A percentile compares a stretch with the other conserved stretches of the same genome.
Conservation (phyloP, 2,329 filamentous ascomycete genomes). For the Trichoderma sp. region DNA sequence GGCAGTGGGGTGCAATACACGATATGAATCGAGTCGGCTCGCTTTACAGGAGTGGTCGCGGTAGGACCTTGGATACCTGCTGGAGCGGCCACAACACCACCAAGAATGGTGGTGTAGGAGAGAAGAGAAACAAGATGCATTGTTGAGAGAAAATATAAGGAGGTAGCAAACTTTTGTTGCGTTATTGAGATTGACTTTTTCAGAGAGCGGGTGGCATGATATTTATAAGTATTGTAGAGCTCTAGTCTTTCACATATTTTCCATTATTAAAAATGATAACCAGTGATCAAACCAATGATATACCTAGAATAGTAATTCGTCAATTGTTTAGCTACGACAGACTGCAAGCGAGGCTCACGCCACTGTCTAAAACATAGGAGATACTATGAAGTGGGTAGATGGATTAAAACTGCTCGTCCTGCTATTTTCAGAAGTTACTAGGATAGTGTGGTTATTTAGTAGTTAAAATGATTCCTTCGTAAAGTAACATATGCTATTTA, state of each 20-base stretch:
- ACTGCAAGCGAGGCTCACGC: background rate
- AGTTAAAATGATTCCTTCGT: background rate
- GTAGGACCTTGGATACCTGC: background rate
- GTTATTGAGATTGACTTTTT: background rate
- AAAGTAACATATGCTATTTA: background rate
- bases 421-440: background rate
- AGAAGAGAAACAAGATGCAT: background rate
- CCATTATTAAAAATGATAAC: background rate
- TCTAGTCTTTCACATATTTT: background rate
- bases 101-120: background rate
- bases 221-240: background rate
- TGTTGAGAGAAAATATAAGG: background rate
- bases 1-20: background rate
- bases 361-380: background rate
- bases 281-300: background rate
- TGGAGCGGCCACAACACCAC: background rate
- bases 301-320: background rate
- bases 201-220: background rate
- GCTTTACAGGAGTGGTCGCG: background rate
- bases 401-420: background rate
- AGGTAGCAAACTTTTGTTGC: background rate
- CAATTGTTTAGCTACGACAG: no score
- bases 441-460: background rate
- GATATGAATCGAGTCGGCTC: background rate
- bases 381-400: background rate